phyloP scores from a whole-genome alignment of 2,329 filamentous ascomycete species.

The Pezicula carpinea region DNA sequence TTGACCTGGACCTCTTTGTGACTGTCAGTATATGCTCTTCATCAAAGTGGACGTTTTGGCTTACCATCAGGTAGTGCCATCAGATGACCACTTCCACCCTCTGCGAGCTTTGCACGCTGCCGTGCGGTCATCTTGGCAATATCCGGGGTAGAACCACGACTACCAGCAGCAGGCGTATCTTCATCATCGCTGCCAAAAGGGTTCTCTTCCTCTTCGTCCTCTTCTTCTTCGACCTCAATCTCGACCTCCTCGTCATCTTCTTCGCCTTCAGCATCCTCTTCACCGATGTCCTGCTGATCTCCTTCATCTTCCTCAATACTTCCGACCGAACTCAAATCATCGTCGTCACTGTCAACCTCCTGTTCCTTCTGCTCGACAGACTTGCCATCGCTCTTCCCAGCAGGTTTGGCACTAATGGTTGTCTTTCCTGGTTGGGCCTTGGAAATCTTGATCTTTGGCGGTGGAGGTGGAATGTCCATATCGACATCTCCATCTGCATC shows the following conservation, averaged over 20 bases:
- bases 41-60: constrained; percentile 1
- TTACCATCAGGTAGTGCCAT: constrained; percentile 38
- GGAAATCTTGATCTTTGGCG: constrained; percentile 27
- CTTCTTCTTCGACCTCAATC: constrained; percentile 36
- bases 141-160: constrained; percentile 55
- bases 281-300: constrained; percentile 37
- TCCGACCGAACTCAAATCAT: constrained; percentile 30
- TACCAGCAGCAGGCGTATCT: constrained; percentile 41
- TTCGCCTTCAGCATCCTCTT: constrained; percentile 39
- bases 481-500: constrained; percentile 39
- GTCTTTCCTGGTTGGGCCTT: constrained; percentile 19
- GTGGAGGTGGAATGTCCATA: constrained; percentile 25
- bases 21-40: constrained; percentile 12
- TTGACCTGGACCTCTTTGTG: constrained; percentile 61
- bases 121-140: constrained; percentile 63
- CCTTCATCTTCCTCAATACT: constrained; percentile 42
- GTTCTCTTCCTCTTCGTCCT: constrained; percentile 29
- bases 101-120: constrained; percentile 55
- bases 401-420: constrained; percentile 22
- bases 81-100: constrained; percentile 39
- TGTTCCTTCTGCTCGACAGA: constrained; percentile 27
- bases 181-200: constrained; percentile 23
- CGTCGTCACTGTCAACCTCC: constrained; percentile 27
- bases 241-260: constrained; percentile 37
- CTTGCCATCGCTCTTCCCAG: constrained; percentile 15